These are phyloP conservation scores for Helotiales sp. DNA, from an alignment of 2,329 filamentous ascomycete species.

Conservation along the genomic window DNA sequence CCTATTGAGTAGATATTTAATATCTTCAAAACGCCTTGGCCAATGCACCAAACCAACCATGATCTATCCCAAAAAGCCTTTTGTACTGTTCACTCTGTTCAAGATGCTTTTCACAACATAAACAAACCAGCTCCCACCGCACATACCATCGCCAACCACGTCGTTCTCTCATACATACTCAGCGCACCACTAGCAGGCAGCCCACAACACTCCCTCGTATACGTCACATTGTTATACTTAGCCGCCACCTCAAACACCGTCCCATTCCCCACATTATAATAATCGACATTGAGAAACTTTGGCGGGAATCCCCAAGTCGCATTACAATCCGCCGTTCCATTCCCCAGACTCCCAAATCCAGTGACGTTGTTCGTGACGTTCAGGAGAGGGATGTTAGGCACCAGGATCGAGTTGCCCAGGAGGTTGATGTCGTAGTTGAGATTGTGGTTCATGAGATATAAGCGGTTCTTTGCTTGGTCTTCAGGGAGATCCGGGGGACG, in stretches of 20 bases:
- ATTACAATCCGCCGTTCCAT: slow-evolving; percentile 65
- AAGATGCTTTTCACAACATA: slow-evolving; percentile 12
- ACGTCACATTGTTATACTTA: slow-evolving; percentile 73
- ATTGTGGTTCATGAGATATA: slow-evolving; percentile 92
- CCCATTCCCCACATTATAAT: slow-evolving; percentile 72
- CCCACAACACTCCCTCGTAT: slow-evolving; percentile 65
- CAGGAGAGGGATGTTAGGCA: slow-evolving; percentile 72
- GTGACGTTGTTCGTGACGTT: slow-evolving; percentile 73
- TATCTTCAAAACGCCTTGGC: slow-evolving; percentile 1
- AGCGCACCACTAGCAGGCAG: slow-evolving; percentile 39
- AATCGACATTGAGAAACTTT: slow-evolving; percentile 82
- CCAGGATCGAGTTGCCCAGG: slow-evolving; percentile 65
- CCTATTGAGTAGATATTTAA: not conserved
- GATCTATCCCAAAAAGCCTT: not conserved
- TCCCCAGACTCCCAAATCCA: slow-evolving; percentile 70
- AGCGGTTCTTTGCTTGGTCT: slow-evolving; percentile 59
- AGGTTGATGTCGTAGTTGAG: slow-evolving; percentile 79
- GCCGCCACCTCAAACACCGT: slow-evolving; percentile 80
- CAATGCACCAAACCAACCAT: slow-evolving; percentile 3
- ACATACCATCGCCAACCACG: slow-evolving; percentile 20
- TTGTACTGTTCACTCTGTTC: not conserved
- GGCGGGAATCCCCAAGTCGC: slow-evolving; percentile 69
- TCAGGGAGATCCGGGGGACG: slow-evolving; percentile 70
- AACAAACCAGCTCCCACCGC: slow-evolving; percentile 15
- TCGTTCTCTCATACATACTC: slow-evolving; percentile 23